These are phyloP conservation scores for Metarhizium album DNA, from an alignment of 2,329 filamentous ascomycete genomes.

Conservation along the genomic window DNA sequence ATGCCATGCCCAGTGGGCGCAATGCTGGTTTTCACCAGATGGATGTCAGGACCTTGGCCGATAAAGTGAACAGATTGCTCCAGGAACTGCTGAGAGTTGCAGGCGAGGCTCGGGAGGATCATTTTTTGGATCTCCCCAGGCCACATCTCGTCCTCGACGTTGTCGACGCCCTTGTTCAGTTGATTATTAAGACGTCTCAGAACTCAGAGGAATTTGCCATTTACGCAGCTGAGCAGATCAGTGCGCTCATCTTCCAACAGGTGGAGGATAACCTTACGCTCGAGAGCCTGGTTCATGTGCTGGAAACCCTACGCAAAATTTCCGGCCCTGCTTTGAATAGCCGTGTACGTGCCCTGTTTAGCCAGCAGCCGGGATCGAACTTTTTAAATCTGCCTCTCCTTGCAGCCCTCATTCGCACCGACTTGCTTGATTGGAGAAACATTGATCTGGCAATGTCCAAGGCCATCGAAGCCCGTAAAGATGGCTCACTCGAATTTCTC, in stretches of 20 bases:
- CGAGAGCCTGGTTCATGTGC: conserved; percentile 51
- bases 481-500: conserved; percentile 68
- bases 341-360: conserved; percentile 45
- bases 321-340: conserved; percentile 42
- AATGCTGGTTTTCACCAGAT: conserved; percentile 35
- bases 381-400: conserved; percentile 49
- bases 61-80: conserved; percentile 47
- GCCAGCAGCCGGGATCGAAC: conserved; percentile 42
- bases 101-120: conserved; percentile 43
- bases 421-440: conserved; percentile 50
- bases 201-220: conserved; percentile 49
- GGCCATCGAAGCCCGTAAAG: conserved; percentile 59
- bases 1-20: conserved; percentile 38
- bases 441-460: conserved; percentile 65
- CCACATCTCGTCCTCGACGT: conserved; percentile 51
- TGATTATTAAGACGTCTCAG: conserved; percentile 53
- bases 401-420: conserved; percentile 45
- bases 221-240: conserved; percentile 50
- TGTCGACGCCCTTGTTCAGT: conserved; percentile 49
- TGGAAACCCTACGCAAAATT: conserved; percentile 51
- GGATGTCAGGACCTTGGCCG: conserved; percentile 41
- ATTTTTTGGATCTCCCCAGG: conserved; percentile 48
- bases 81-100: conserved; percentile 45
- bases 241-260: conserved; percentile 42
- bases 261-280: conserved; percentile 45